Percentiles rank a stretch among this genome's conserved stretches.
phyloP scores from a whole-genome alignment of 305 asterid species.

The Lippia alba region DNA sequence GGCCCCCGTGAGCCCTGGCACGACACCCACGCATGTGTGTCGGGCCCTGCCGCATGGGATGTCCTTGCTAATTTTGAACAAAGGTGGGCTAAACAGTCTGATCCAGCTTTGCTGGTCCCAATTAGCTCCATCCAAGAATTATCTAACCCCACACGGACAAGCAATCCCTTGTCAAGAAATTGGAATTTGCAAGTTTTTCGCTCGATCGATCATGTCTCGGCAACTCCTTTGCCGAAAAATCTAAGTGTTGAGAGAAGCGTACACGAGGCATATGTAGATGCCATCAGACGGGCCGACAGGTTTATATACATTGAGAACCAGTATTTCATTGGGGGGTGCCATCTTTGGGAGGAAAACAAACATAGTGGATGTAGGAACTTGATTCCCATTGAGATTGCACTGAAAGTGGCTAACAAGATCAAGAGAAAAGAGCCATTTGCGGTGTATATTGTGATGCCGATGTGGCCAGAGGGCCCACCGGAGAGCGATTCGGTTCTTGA shows the following conservation, averaged over 20 bases:
- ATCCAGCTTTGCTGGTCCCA: slow-evolving; percentile 61
- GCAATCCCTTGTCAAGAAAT: slow-evolving; percentile 36
- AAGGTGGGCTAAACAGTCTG: slow-evolving; percentile 85
- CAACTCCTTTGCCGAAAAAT: slow-evolving; percentile 57
- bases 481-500: slow-evolving; percentile 85
- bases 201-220: slow-evolving; percentile 78
- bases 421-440: slow-evolving; percentile 65
- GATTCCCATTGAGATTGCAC: slow-evolving; percentile 85
- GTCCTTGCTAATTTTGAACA: slow-evolving; percentile 80
- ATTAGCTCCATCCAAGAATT: slow-evolving; percentile 59
- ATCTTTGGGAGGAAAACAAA: slow-evolving; percentile 82
- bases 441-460: slow-evolving; percentile 73
- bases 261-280: slow-evolving; percentile 86
- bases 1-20: slow-evolving; percentile 99
- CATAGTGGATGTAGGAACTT: slow-evolving; percentile 81
- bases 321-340: slow-evolving; percentile 89
- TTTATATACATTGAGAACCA: slow-evolving; percentile 88
- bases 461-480: slow-evolving; percentile 97
- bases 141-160: slow-evolving; percentile 39
- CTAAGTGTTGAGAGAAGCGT: slow-evolving; percentile 63
- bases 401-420: slow-evolving; percentile 70
- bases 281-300: slow-evolving; percentile 79
- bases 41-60: slow-evolving; percentile 78
- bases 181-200: slow-evolving; percentile 90
- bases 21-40: slow-evolving; percentile 77